Base-by-base conservation (phyloP, 1,139 yeast genomes). In the Suhomyces wounanorum region DNA sequence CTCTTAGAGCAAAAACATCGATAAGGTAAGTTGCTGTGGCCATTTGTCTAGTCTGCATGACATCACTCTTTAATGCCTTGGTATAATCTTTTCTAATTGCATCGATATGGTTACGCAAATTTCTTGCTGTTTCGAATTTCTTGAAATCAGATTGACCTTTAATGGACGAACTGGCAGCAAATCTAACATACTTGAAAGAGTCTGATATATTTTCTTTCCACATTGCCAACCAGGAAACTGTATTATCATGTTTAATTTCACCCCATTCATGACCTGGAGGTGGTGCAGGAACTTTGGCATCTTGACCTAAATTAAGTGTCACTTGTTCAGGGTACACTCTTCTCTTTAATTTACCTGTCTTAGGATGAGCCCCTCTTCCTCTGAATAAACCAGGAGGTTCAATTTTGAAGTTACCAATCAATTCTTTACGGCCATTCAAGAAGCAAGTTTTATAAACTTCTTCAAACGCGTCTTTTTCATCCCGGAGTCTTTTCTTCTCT, bases 361-460 rank as follows among this genome's bases (percentile, higher is more conserved):
- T 91, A 16, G 98, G 98, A 67, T 92, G 98, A 0, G 92, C 92
- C 59, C 99, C 98, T 68, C 98, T 88, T 42, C 98, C 99, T 66
- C 98, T 79, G 65, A 92, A 94, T 51, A 94, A 72, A 2, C 96
- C 97, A 0, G 99, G 98, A 43, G 98, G 98, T 75, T 94, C 99
- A 49, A 94, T 86, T 62, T 94, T 77, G 68, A 92, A 92, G 65
- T 94, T 92, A 16, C 98, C 98, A 39, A 94, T 95, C 61, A 86
- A 92, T 65, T 92, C 97, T 62, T 82, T 87, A 58, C 96, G 81
- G 18, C 97, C 98, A 66, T 94, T 90, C 49, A 92, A 75, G 40
- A 81, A 64, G 71, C 98, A 92, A 16, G 81, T 84, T 63, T 88
- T 89, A 72, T 76, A 94, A 38, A 88, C 87, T 62, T 89, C 97